phyloP scores from a whole-genome alignment of 257 asterid genomes.

The Solanum megistacrolobum region DNA sequence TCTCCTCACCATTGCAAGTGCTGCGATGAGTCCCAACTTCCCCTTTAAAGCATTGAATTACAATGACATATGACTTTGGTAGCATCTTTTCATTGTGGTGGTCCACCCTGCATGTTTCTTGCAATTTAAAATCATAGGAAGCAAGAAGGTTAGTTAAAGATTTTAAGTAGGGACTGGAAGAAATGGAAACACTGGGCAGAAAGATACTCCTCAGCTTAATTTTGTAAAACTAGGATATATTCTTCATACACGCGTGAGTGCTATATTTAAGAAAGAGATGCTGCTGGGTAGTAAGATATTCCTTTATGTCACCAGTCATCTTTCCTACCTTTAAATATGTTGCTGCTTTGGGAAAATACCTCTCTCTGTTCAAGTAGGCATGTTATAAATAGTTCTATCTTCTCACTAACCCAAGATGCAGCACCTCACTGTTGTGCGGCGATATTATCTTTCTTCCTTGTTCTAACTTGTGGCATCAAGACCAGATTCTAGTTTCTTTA shows the following conservation, averaged over 20 bases:
- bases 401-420: not conserved
- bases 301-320: not conserved
- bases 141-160: not conserved
- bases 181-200: not conserved
- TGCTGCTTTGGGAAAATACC: not conserved
- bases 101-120: not conserved
- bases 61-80: not conserved
- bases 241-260: not conserved
- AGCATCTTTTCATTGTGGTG: not conserved
- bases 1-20: not conserved
- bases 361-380: not conserved
- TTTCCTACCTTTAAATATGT: not conserved
- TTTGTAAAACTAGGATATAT: not conserved
- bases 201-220: not conserved
- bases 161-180: not conserved
- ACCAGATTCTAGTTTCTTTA: not conserved
- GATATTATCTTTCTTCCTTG: not conserved
- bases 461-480: not conserved
- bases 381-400: not conserved
- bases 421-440: not conserved
- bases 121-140: not conserved
- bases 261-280: not conserved
- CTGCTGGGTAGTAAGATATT: not conserved
- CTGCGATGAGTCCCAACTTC: not conserved
- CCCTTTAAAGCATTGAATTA: not conserved